phyloP scores from a whole-genome alignment of 768 basidiomycete genomes.

The Hemileccinum impolitum region DNA sequence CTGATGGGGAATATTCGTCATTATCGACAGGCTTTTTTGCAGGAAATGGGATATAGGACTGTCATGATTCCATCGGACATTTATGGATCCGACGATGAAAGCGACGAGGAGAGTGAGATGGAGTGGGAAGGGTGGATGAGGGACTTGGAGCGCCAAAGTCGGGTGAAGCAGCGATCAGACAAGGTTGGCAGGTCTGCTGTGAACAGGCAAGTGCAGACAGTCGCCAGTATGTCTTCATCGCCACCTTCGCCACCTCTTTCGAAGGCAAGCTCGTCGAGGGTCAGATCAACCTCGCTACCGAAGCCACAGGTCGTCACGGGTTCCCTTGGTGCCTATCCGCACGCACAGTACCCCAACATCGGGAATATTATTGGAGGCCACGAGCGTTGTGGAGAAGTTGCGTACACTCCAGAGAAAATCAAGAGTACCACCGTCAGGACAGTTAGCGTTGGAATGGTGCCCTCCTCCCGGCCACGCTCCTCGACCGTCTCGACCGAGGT shows the following conservation, averaged over 20 bases:
- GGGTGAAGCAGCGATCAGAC: slow-evolving; percentile 11
- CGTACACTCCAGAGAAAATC: slow-evolving; percentile 2
- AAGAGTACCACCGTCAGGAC: slow-evolving; percentile 20
- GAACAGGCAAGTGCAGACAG: not conserved
- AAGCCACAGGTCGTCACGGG: not conserved
- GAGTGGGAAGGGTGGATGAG: slow-evolving; percentile 70
- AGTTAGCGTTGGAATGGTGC: slow-evolving; percentile 21
- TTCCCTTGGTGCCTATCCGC: not conserved
- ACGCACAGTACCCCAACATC: slow-evolving; percentile 21
- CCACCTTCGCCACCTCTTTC: slow-evolving; percentile 28
- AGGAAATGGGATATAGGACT: slow-evolving; percentile 23
- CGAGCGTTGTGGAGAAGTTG: slow-evolving; percentile 2
- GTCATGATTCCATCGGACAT: not conserved
- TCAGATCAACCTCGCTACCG: slow-evolving; percentile 12
- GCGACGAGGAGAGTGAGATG: slow-evolving; percentile 46
- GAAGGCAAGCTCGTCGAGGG: slow-evolving; percentile 23
- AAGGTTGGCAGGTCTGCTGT: not conserved
- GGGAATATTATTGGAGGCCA: slow-evolving; percentile 11
- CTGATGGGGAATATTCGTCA: slow-evolving; percentile 20
- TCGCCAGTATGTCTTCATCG: not conserved
- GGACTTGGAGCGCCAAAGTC: slow-evolving; percentile 45
- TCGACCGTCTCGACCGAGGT: slow-evolving; percentile 20
- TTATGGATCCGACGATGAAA: slow-evolving; percentile 34
- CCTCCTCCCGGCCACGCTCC: slow-evolving; percentile 22
- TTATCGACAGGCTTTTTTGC: slow-evolving; percentile 22